phyloP scores from a whole-genome alignment of 164 flowering plant species.

The Tetrastigma voinierianum region DNA sequence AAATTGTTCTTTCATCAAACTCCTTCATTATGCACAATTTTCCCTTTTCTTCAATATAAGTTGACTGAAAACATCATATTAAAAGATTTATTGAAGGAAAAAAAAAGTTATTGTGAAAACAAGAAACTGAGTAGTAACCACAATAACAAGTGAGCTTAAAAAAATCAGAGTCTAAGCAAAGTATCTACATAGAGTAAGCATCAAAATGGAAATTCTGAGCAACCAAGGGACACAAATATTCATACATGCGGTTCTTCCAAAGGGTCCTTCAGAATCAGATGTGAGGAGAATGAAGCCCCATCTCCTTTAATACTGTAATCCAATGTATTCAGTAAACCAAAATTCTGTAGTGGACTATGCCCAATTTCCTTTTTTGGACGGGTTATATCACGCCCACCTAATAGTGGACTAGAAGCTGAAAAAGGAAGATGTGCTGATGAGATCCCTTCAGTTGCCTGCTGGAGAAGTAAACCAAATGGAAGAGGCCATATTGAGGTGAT shows the following conservation, averaged over 20 bases:
- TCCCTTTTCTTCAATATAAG: conserved; percentile 78
- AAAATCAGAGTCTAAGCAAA: not conserved
- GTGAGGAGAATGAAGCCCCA: conserved; percentile 52
- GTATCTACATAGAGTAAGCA: not conserved
- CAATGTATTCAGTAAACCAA: conserved; percentile 20
- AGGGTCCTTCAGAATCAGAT: conserved; percentile 78
- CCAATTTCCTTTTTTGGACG: conserved; percentile 61
- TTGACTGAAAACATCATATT: conserved; percentile 37
- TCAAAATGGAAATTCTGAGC: not conserved
- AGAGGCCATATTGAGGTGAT: conserved; percentile 85
- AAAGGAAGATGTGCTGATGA: conserved; percentile 32
- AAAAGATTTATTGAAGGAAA: not conserved
- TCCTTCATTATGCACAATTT: conserved; percentile 66
- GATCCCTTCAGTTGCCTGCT: conserved; percentile 54
- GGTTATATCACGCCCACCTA: conserved; percentile 41
- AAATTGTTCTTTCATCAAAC: conserved; percentile 86
- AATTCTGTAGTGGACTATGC: conserved; percentile 46
- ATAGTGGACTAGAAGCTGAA: conserved; percentile 41
- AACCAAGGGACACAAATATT: not conserved
- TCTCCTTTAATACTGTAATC: conserved; percentile 45
- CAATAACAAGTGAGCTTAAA: not conserved
- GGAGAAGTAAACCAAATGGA: conserved; percentile 88
- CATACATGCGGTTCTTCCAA: conserved; percentile 81
- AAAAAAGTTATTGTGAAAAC: not conserved
- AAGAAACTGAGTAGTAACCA: not conserved